A percentile compares a stretch with the other conserved stretches of the same genome.
phyloP scores from a whole-genome alignment of 805 yeast genomes.

The Lachancea thermotolerans region DNA sequence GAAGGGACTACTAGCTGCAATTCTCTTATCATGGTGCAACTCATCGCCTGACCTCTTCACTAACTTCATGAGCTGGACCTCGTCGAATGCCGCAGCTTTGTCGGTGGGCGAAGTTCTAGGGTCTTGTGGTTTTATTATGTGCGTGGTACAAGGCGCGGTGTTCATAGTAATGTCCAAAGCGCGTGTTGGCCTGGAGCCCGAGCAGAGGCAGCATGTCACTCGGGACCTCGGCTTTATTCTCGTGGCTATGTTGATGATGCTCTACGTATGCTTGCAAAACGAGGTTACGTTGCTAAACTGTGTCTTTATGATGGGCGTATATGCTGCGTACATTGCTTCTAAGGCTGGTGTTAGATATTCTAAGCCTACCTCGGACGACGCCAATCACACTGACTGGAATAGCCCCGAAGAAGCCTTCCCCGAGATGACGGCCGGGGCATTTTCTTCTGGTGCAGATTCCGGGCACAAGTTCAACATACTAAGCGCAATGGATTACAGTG shows the following conservation, averaged over 20 bases:
- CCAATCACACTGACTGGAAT: not conserved
- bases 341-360: slow-evolving; percentile 6
- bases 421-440: not conserved
- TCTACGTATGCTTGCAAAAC: slow-evolving; percentile 20
- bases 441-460: not conserved
- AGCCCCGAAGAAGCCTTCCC: not conserved
- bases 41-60: slow-evolving; percentile 34
- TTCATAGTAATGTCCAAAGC: slow-evolving; percentile 25
- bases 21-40: slow-evolving; percentile 33
- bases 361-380: not conserved
- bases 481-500: slow-evolving; percentile 27
- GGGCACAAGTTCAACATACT: slow-evolving; percentile 26
- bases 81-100: slow-evolving; percentile 22
- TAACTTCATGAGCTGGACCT: slow-evolving; percentile 32
- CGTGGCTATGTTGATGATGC: slow-evolving; percentile 21
- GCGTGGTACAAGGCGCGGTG: slow-evolving; percentile 31
- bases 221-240: slow-evolving; percentile 25
- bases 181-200: slow-evolving; percentile 11
- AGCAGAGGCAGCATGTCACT: slow-evolving; percentile 17
- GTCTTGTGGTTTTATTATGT: slow-evolving; percentile 33
- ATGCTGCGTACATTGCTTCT: slow-evolving; percentile 16
- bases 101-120: slow-evolving; percentile 34
- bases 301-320: slow-evolving; percentile 21
- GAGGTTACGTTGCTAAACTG: slow-evolving; percentile 25
- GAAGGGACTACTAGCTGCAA: slow-evolving; percentile 25